Evolutionary conservation across 2,329 filamentous ascomycete species (phyloP), one percentile per base, ranked within the genome.

Genomic region (Westerdykella sp.): DNA sequence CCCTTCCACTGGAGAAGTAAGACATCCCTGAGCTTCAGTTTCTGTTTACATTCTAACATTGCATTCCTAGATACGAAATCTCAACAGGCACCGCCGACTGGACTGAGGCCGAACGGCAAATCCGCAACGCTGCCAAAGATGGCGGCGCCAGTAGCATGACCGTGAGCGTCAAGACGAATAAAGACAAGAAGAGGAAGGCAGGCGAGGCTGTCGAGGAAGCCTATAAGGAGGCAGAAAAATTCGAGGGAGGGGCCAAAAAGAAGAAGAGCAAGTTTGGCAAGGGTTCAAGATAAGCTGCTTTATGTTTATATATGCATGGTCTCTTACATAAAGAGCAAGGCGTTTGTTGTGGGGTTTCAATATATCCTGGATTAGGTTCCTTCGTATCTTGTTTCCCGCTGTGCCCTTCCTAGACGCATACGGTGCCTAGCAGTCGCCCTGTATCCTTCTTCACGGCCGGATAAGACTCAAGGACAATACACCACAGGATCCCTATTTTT

Each of bases 1-100:
- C 89, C 49, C 72, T 97, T 48, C 90, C 91, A 36, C 74, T 97
- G 41, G 88, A 95, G 59, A 83, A 86, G 80, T 91, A 76, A 78
- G 83, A 44, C 13, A 14, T 38, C 12, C 16, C 25, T 10, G 25
- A 28, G 11, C 16, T 13, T 6, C 32, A 18, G 3, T 11, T 13
- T 37, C 41, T 25, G n/a, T 7, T 37, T 14, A 41, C 43, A 42
- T 44, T 1, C 31, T 30, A 34, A 40, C 25, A 2, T 5, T 6
- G 13, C 23, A 28, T 30, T 12, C 28, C 18, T 21, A 71, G 69
- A 40, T 72, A 72, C 44, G 64, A 68, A 46, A 71, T 72, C 41
- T 69, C 71, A 30, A 70, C 76, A 40, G 75, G 70, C 31, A 66
- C 67, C 34, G 65, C 69, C 13, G 65, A 66, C n/a, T 82, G 79